phyloP scores from a whole-genome alignment of 305 asterid species.

The Fraxinus latifolia region DNA sequence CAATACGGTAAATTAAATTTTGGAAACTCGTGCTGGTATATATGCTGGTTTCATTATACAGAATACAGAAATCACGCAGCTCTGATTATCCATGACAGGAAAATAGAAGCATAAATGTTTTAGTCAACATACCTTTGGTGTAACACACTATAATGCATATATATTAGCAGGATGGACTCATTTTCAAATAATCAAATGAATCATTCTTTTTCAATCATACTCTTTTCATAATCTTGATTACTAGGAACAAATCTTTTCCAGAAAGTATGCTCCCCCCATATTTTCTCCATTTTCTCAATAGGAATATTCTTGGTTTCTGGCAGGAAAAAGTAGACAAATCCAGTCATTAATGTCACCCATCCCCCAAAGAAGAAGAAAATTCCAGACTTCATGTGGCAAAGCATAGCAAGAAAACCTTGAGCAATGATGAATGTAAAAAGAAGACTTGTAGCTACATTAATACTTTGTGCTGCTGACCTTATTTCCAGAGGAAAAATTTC shows the following conservation, averaged over 20 bases:
- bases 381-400: conserved; percentile 42
- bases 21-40: neutral
- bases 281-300: conserved; percentile 36
- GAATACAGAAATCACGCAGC: neutral
- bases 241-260: conserved; percentile 34
- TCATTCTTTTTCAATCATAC: neutral
- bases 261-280: conserved; percentile 40
- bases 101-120: neutral
- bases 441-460: conserved; percentile 34
- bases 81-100: neutral
- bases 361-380: conserved; percentile 44
- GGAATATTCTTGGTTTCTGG: conserved; percentile 54
- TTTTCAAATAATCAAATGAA: neutral
- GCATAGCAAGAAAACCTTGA: conserved; percentile 37
- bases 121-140: neutral
- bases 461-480: conserved; percentile 48
- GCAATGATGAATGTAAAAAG: conserved; percentile 29
- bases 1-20: neutral
- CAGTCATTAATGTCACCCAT: conserved; percentile 36
- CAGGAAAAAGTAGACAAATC: conserved; percentile 33
- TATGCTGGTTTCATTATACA: neutral
- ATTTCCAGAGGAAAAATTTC: conserved; percentile 51
- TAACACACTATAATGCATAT: neutral
- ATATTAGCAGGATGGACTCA: neutral
- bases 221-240: neutral